These are phyloP conservation scores for Rhododendron molle DNA, from an alignment of 148 eudicot species.

Conservation along the genomic window DNA sequence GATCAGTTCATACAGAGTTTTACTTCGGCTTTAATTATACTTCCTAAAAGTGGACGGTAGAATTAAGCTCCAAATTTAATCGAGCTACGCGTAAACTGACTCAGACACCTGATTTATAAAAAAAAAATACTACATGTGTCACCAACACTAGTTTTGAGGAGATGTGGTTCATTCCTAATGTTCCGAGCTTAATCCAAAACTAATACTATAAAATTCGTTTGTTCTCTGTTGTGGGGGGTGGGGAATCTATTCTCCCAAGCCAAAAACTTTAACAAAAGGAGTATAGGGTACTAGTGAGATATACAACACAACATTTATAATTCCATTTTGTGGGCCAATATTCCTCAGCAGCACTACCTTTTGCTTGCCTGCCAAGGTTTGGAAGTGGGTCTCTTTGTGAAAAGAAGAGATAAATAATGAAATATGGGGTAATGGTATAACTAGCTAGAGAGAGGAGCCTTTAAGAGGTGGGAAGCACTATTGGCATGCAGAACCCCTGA, in stretches of 20 bases:
- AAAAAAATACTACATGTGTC: not conserved
- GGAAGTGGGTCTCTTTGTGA: slow-evolving; percentile 16
- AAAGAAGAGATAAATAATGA: slow-evolving; percentile 22
- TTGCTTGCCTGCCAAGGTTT: not conserved
- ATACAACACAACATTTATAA: not conserved
- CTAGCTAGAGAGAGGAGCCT: not conserved
- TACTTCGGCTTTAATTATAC: no score
- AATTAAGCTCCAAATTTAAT: not conserved
- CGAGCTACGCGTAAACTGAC: no score
- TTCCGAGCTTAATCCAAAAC: not conserved
- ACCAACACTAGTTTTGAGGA: slow-evolving; percentile 14
- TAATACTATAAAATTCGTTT: not conserved
- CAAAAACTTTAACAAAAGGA: slow-evolving; percentile 30
- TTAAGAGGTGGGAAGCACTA: slow-evolving; percentile 13
- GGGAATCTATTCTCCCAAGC: slow-evolving; percentile 22
- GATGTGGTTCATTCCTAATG: not conserved
- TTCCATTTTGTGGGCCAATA: slow-evolving; percentile 20
- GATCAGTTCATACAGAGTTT: no score
- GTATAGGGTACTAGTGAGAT: not conserved
- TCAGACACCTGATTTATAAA: no score
- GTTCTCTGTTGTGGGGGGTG: not conserved
- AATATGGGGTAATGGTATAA: not conserved
- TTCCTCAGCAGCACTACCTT: not conserved
- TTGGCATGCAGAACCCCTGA: slow-evolving; percentile 17
- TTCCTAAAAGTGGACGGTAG: no score